Percentiles rank a stretch among this genome's conserved stretches.
Evolutionary conservation across 164 flowering plant genomes (phyloP).

Genomic region (Macadamia tetraphylla): DNA sequence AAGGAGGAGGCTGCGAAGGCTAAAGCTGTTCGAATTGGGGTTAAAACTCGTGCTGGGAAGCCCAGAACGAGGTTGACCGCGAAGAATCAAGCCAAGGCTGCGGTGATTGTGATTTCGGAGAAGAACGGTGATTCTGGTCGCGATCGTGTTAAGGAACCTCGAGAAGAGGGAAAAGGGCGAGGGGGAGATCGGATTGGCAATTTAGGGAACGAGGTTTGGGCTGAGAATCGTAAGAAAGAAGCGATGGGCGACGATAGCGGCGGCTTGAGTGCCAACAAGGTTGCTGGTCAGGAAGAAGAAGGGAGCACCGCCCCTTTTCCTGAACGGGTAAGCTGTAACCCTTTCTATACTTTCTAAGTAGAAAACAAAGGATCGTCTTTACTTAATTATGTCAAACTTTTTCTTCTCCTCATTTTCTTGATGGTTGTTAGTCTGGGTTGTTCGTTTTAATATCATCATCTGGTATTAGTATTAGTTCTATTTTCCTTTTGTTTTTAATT

Average conservation of each 20-base stretch:
- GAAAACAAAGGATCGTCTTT: no score
- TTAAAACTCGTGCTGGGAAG: background rate
- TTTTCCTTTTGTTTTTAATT: background rate
- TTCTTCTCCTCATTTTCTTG: background rate
- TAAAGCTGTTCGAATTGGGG: constrained; percentile 11
- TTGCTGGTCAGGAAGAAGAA: constrained; percentile 60
- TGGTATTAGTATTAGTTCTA: background rate
- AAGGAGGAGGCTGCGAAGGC: constrained; percentile 28
- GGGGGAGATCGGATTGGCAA: constrained; percentile 3
- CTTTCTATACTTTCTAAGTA: no score
- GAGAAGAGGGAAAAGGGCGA: constrained; percentile 15
- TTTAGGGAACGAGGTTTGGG: constrained; percentile 5
- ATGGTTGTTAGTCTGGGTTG: background rate
- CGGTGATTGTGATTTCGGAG: constrained; percentile 12
- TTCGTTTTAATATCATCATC: background rate
- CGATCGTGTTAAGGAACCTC: constrained; percentile 4
- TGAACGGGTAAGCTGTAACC: constrained; percentile 41
- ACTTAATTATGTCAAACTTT: no score
- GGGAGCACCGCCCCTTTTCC: constrained; percentile 69
- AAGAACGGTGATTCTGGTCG: constrained; percentile 7
- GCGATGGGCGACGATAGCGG: constrained; percentile 59
- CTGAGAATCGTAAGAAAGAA: constrained; percentile 9
- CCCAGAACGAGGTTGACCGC: constrained; percentile 26
- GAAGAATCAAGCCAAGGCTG: constrained; percentile 17
- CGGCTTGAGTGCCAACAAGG: constrained; percentile 72